Percentiles rank a stretch among this genome's conserved stretches.
phyloP scores from a whole-genome alignment of 768 basidiomycete genomes.

The Tulasnella sp. region DNA sequence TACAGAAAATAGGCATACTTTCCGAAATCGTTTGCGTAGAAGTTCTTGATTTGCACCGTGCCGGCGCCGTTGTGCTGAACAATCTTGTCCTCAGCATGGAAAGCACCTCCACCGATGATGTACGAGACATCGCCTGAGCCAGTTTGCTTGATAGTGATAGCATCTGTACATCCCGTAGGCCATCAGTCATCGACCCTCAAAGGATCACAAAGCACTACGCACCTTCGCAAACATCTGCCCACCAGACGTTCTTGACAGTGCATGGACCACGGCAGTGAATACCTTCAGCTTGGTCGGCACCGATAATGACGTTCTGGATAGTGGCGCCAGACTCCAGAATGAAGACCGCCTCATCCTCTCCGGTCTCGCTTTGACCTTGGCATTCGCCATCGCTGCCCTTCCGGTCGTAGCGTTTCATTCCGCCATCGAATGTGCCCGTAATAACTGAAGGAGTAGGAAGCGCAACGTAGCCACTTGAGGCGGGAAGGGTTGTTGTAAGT shows the following conservation, averaged over 20 bases:
- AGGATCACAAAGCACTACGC: neutral
- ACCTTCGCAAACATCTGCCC: conserved; percentile 2
- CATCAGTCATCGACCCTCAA: neutral
- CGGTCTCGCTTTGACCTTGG: neutral
- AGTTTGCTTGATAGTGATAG: neutral
- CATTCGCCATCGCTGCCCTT: conserved; percentile 30
- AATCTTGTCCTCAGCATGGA: neutral
- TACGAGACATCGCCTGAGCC: neutral
- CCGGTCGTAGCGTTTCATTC: conserved; percentile 33
- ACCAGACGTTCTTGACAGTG: neutral
- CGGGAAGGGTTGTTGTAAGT: neutral
- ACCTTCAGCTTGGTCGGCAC: neutral
- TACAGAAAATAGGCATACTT: neutral
- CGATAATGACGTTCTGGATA: neutral
- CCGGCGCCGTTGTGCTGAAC: neutral
- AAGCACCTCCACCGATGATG: conserved; percentile 1
- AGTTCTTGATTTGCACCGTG: neutral
- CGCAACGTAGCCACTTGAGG: neutral
- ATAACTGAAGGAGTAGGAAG: conserved; percentile 27
- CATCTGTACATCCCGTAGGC: neutral
- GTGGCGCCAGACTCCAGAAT: neutral
- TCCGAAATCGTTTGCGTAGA: conserved; percentile 2
- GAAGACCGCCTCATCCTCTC: neutral
- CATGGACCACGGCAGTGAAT: neutral
- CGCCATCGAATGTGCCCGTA: conserved; percentile 32